A percentile compares a stretch with the other conserved stretches of the same genome.
Conservation (phyloP, 495 filamentous ascomycete species). For the Aspergillus indologenus region DNA sequence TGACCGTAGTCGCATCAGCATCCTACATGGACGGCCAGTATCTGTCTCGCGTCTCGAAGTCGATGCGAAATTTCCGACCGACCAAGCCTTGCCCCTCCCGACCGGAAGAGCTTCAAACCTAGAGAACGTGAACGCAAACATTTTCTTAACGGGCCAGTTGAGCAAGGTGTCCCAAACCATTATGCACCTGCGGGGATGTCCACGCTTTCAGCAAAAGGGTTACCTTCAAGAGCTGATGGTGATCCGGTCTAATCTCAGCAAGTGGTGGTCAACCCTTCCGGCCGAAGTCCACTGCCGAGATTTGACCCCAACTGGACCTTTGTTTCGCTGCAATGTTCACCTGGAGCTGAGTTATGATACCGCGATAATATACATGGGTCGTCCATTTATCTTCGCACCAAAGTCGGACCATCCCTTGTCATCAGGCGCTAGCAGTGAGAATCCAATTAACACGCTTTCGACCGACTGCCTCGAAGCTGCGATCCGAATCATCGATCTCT, state of each 20-base stretch:
- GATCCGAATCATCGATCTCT: slow-evolving; percentile 23
- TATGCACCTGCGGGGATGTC: slow-evolving; percentile 12
- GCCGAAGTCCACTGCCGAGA: slow-evolving; percentile 14
- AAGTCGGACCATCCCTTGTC: neutral
- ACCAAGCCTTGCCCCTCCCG: slow-evolving; percentile 3
- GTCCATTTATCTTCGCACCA: slow-evolving; percentile 30
- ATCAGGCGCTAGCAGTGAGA: neutral
- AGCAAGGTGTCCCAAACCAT: slow-evolving; percentile 11
- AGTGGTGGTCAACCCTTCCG: slow-evolving; percentile 17
- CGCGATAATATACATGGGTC: slow-evolving; percentile 31
- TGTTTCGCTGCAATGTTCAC: slow-evolving; percentile 26
- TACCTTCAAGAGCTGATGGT: slow-evolving; percentile 13
- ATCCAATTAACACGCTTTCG: no score
- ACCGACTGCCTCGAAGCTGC: slow-evolving; percentile 29
- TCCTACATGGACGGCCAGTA: slow-evolving; percentile 38
- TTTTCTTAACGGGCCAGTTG: slow-evolving; percentile 20
- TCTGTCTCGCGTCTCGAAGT: slow-evolving; percentile 32
- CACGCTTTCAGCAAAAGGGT: neutral
- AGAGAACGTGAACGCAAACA: slow-evolving; percentile 17
- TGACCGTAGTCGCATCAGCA: slow-evolving; percentile 18
- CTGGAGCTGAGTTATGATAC: slow-evolving; percentile 32
- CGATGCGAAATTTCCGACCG: slow-evolving; percentile 29
- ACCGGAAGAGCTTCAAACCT: slow-evolving; percentile 1
- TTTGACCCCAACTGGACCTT: slow-evolving; percentile 7
- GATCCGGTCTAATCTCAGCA: slow-evolving; percentile 8